A percentile compares a stretch with the other conserved stretches of the same genome.
These are phyloP conservation scores for Tricholoma saponaceum DNA, from an alignment of 768 basidiomycete genomes.

Conservation along the genomic window DNA sequence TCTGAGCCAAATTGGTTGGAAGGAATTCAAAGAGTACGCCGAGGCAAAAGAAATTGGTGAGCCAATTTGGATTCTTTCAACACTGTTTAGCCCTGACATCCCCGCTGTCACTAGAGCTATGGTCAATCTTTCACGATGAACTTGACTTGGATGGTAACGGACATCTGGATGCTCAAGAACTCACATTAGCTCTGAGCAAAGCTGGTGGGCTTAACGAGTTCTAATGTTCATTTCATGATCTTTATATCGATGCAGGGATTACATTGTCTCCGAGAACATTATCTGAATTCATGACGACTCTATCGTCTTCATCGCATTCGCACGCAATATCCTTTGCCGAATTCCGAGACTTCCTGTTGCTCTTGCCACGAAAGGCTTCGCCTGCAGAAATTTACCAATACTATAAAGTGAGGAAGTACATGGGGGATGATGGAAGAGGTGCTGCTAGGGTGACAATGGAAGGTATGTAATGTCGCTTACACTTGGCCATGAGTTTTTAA, in stretches of 20 bases:
- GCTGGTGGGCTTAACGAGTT: slow-evolving; percentile 50
- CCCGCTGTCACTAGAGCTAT: slow-evolving; percentile 56
- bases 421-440: slow-evolving; percentile 75
- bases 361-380: slow-evolving; percentile 78
- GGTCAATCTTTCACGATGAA: slow-evolving; percentile 88
- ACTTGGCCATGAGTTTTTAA: not conserved
- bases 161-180: slow-evolving; percentile 56
- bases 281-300: slow-evolving; percentile 74
- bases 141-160: slow-evolving; percentile 90
- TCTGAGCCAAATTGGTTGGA: slow-evolving; percentile 57
- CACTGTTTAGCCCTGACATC: slow-evolving; percentile 13
- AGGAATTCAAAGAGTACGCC: slow-evolving; percentile 70
- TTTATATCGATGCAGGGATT: slow-evolving; percentile 44
- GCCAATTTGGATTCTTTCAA: slow-evolving; percentile 18
- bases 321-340: slow-evolving; percentile 73
- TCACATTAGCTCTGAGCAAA: slow-evolving; percentile 46
- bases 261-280: slow-evolving; percentile 64
- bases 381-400: slow-evolving; percentile 83
- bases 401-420: slow-evolving; percentile 64
- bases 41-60: slow-evolving; percentile 78
- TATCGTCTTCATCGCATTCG: slow-evolving; percentile 69
- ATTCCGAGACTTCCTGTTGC: slow-evolving; percentile 86
- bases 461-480: slow-evolving; percentile 43
- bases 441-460: slow-evolving; percentile 85
- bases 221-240: slow-evolving; percentile 9